Conservation (phyloP, 352 stramenopile species). For the Peronospora destructor region DNA sequence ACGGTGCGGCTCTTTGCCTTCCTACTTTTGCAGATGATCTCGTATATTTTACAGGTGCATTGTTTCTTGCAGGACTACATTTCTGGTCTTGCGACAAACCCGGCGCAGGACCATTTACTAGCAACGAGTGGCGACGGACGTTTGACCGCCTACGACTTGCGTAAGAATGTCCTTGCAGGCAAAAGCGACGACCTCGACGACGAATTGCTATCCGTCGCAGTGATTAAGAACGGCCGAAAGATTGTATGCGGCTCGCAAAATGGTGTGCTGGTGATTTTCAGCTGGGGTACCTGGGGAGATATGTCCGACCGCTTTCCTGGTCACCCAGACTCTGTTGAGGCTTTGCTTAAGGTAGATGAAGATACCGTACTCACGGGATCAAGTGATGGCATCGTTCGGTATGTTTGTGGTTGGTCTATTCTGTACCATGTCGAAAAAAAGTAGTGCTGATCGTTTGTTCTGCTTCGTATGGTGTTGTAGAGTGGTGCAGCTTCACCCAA, state of each 20-base stretch:
- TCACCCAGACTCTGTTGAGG: slow-evolving; percentile 92
- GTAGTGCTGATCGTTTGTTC: slow-evolving; percentile 1
- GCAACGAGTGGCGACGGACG: slow-evolving; percentile 88
- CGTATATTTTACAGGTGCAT: background rate
- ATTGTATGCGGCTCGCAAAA: slow-evolving; percentile 93
- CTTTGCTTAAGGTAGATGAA: slow-evolving; percentile 94
- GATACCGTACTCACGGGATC: slow-evolving; percentile 94
- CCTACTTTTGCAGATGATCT: background rate
- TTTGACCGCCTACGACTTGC: slow-evolving; percentile 88
- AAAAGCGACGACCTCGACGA: slow-evolving; percentile 84
- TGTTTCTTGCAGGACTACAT: slow-evolving; percentile 83
- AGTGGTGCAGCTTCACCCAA: slow-evolving; percentile 92
- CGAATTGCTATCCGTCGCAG: slow-evolving; percentile 60
- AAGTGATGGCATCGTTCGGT: slow-evolving; percentile 92
- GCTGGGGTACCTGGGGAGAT: slow-evolving; percentile 93
- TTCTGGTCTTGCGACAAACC: slow-evolving; percentile 85
- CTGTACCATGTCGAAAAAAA: background rate
- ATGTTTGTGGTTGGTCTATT: slow-evolving; percentile 10
- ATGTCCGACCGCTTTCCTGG: slow-evolving; percentile 93
- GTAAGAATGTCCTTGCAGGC: slow-evolving; percentile 67
- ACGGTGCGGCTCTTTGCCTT: slow-evolving; percentile 32
- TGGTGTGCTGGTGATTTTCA: slow-evolving; percentile 93
- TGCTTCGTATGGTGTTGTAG: slow-evolving; percentile 19
- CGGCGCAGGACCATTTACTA: slow-evolving; percentile 79
- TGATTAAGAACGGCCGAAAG: slow-evolving; percentile 89